Conservation (phyloP, 495 filamentous ascomycete genomes). For the Hyphodiscus hymeniophilus region DNA sequence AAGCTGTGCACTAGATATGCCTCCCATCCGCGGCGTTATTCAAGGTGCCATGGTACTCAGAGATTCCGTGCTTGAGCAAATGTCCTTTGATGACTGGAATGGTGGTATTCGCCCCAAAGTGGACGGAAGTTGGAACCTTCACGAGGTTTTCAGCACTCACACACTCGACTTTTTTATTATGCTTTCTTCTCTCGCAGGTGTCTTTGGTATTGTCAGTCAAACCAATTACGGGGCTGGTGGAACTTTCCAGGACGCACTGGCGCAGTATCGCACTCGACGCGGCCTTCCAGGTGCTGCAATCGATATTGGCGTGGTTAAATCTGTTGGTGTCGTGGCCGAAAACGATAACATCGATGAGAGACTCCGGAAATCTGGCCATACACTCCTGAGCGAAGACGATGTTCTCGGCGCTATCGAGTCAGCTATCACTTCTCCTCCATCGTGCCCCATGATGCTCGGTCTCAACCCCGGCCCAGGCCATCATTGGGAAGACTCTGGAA, state of each 20-base stretch:
- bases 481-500: not conserved
- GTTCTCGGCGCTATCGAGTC: slow-evolving; percentile 8
- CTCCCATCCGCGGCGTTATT: slow-evolving; percentile 39
- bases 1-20: slow-evolving; percentile 18
- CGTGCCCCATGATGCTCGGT: slow-evolving; percentile 1
- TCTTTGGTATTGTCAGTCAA: slow-evolving; percentile 50
- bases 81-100: slow-evolving; percentile 24
- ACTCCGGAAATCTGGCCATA: not conserved
- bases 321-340: slow-evolving; percentile 23
- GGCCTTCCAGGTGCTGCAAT: slow-evolving; percentile 40
- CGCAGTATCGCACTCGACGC: slow-evolving; percentile 28
- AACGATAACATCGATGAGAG: not conserved
- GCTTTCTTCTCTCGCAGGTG: slow-evolving; percentile 50
- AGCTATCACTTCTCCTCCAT: slow-evolving; percentile 11
- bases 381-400: not conserved
- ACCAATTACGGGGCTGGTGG: slow-evolving; percentile 55
- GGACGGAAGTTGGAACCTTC: slow-evolving; percentile 45
- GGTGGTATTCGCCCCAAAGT: slow-evolving; percentile 38
- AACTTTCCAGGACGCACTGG: slow-evolving; percentile 18
- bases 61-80: not conserved
- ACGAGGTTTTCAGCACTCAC: slow-evolving; percentile 33
- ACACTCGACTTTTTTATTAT: slow-evolving; percentile 13
- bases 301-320: slow-evolving; percentile 37
- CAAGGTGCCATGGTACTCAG: slow-evolving; percentile 41
- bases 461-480: slow-evolving; percentile 12